A percentile compares a stretch with the other conserved stretches of the same genome.
These are phyloP conservation scores for Fusarium xyrophilum DNA, from an alignment of 2,329 filamentous ascomycete species.

Conservation along the genomic window DNA sequence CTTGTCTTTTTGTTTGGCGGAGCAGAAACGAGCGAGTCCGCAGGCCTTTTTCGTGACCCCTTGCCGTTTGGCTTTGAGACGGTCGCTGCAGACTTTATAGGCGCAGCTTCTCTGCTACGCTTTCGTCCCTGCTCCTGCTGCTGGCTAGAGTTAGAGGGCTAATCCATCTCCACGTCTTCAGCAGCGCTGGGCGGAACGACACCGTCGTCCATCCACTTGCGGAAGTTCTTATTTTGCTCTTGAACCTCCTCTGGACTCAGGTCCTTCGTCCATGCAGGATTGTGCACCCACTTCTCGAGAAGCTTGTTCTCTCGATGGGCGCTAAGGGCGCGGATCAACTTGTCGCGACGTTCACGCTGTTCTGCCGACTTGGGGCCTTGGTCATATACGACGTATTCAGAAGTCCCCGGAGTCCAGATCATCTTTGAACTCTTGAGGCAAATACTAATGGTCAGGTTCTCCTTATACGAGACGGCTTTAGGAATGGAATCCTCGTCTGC, in stretches of 20 bases:
- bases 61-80: neutral
- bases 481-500: slow-evolving; percentile 69
- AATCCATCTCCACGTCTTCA: slow-evolving; percentile 46
- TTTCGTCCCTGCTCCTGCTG: slow-evolving; percentile 9
- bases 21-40: neutral
- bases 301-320: slow-evolving; percentile 74
- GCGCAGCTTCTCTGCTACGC: neutral
- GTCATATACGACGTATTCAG: slow-evolving; percentile 76
- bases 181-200: slow-evolving; percentile 47
- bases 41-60: slow-evolving; percentile 8
- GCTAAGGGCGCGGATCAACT: slow-evolving; percentile 59
- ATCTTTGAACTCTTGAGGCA: slow-evolving; percentile 81
- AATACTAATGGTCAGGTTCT: slow-evolving; percentile 75
- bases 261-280: slow-evolving; percentile 81
- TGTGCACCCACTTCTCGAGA: slow-evolving; percentile 81
- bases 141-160: slow-evolving; percentile 17
- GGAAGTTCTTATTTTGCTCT: slow-evolving; percentile 72
- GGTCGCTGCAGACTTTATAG: neutral
- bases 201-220: slow-evolving; percentile 61
- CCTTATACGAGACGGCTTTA: slow-evolving; percentile 67
- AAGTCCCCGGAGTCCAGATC: slow-evolving; percentile 73
- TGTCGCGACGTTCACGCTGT: slow-evolving; percentile 59
- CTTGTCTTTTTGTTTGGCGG: slow-evolving; percentile 8
- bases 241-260: slow-evolving; percentile 79
- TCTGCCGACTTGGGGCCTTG: slow-evolving; percentile 72